Conservation (phyloP, 148 eudicot genomes). For the Cornus florida region DNA sequence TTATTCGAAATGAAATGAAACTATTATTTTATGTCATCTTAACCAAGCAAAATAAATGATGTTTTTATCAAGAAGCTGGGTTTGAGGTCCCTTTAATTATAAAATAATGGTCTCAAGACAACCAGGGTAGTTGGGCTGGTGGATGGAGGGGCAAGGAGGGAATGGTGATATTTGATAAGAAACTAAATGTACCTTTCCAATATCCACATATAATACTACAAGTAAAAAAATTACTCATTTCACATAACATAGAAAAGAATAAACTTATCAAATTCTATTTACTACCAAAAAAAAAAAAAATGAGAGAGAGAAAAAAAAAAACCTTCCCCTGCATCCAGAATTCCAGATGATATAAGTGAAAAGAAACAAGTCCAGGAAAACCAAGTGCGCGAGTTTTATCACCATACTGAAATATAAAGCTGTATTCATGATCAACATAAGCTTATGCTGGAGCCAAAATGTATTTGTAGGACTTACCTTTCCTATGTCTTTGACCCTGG, state of each 20-base stretch:
- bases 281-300: not conserved
- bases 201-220: too few relatives aligned
- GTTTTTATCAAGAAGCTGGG: not conserved
- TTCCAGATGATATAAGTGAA: not conserved
- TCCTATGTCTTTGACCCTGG: slow-evolving; percentile 51
- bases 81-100: not conserved
- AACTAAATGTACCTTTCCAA: too few relatives aligned
- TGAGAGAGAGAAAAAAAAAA: too few relatives aligned
- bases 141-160: not conserved
- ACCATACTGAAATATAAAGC: not conserved
- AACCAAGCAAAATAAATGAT: not conserved
- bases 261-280: too few relatives aligned
- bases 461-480: slow-evolving; percentile 45
- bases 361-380: not conserved
- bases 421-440: slow-evolving; percentile 2
- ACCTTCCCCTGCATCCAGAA: not conserved
- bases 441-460: not conserved
- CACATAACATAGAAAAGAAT: too few relatives aligned
- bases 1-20: too few relatives aligned
- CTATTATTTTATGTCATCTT: not conserved
- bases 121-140: not conserved
- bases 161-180: too few relatives aligned
- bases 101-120: not conserved
- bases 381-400: not conserved
- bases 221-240: too few relatives aligned